Base-by-base conservation (phyloP, 352 stramenopile genomes). In the Phytophthora quininea region DNA sequence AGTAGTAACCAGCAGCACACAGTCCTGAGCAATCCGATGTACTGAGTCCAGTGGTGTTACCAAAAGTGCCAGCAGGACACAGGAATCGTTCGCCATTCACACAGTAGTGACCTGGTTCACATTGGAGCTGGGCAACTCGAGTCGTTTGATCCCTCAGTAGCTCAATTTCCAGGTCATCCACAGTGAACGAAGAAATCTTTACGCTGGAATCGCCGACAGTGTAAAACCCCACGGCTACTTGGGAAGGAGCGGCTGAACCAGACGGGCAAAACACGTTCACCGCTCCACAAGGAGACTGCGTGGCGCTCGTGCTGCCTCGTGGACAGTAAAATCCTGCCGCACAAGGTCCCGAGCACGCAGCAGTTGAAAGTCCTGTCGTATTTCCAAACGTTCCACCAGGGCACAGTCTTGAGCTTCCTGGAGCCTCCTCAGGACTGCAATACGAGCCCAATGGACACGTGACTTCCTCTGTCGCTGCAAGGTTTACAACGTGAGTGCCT, bases 1-100 rank as follows among this genome's bases (percentile, higher is more conserved):
- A 92, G 62, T 82, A 96, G 53, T 83, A 96, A 1, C 90, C 89
- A 6, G 69, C 55, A 15, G 52, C 47, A 61, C 91, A 97, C 0
- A 27, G 15, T 5, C 91, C 89, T 1, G 76, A 82, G 37, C 91
- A 97, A 1, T 65, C 48, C 1, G 77, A 9, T 10, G 76, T 60
- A 0, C 58, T 78, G 31, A 80, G 49, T 2, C 85, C 86, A 4
- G 64, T 54, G 3, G 50, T 67, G 14, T 51, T 62, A 19, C 90
- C 90, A 58, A 84, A 97, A 5, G 59, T 78, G 1, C 90, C 90
- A 11, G 74, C 67, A 30, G 85, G 82, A 59, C 81, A 90, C 11
- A 61, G 35, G 3, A 72, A 52, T 0, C 82, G 72, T 10, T 59
- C 32, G 12, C 69, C 63, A 10, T 61, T 74, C 3, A 78, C 71